Evolutionary conservation across 1,284 basidiomycete species (phyloP), one percentile per base, ranked within the genome.

Genomic region (Apiotrichum sp.): DNA sequence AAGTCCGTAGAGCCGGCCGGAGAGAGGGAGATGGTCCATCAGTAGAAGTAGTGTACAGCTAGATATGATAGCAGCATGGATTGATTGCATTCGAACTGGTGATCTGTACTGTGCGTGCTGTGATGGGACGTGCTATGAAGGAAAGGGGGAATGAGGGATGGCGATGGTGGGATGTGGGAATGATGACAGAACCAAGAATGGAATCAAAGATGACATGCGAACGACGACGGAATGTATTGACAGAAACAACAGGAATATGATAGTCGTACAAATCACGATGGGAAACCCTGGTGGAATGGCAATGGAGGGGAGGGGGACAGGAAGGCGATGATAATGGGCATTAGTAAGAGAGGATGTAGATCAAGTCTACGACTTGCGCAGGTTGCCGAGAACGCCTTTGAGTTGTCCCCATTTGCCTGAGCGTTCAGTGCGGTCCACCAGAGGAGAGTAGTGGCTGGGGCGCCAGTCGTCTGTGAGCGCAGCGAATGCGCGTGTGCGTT

Each of bases 401-500:
- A 64, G 36, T 7, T n/a, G 36, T 11, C 61, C 62, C 62, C 64
- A 64, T 32, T 47, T 57, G 42, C 60, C 56, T 41, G 43, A 41
- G 54, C 47, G 34, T 32, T 48, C 7, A 38, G n/a, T n/a, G n/a
- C n/a, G n/a, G n/a, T n/a, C n/a, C n/a, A n/a, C n/a, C n/a, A n/a
- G n/a, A n/a, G n/a, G n/a, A n/a, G n/a, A n/a, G n/a, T n/a, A n/a
- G n/a, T n/a, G n/a, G n/a, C n/a, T n/a, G n/a, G n/a, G 7, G 22
- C 64, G 51, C 68, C 68, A 72, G 49, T 72, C 65, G 56, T 70
- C 69, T 50, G 69, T 64, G 42, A 70, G 63, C 31, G 68, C 60
- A 4, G 67, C 69, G 40, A 63, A 65, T 35, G 56, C 40, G 38
- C 46, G 41, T 10, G 43, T 55, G 34, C 62, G 62, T n/a, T 55